A percentile compares a stretch with the other conserved stretches of the same genome.
phyloP scores from a whole-genome alignment of 2,329 filamentous ascomycete species.

The Pseudogymnoascus sp. region DNA sequence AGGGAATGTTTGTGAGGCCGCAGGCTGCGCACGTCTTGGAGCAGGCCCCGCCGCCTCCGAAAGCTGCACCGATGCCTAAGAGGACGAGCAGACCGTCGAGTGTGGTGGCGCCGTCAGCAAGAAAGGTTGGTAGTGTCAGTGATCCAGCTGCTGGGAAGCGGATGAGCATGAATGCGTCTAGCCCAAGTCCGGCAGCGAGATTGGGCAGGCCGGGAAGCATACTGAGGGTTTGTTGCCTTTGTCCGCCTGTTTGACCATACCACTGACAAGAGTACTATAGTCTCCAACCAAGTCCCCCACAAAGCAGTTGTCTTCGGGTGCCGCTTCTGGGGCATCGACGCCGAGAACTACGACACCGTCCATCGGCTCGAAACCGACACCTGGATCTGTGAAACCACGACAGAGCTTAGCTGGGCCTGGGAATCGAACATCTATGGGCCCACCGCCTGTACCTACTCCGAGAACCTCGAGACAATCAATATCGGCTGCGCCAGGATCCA shows the following conservation, averaged over 20 bases:
- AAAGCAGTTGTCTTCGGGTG: conserved; percentile 56
- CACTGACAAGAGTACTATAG: conserved; percentile 36
- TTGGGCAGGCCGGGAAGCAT: conserved; percentile 47
- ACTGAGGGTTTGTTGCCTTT: conserved; percentile 41
- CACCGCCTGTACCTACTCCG: conserved; percentile 38
- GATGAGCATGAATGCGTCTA: conserved; percentile 64
- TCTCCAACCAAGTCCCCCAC: conserved; percentile 74
- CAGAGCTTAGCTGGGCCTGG: conserved; percentile 38
- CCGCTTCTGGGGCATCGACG: conserved; percentile 46
- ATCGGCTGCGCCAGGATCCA: conserved; percentile 28
- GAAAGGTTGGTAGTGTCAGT: conserved; percentile 37
- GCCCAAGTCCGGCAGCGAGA: conserved; percentile 62
- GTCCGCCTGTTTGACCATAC: conserved; percentile 2
- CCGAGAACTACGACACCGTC: conserved; percentile 61
- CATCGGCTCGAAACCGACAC: conserved; percentile 39
- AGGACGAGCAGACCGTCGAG: conserved; percentile 40
- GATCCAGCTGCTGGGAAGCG: conserved; percentile 53
- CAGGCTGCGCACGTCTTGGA: conserved; percentile 56
- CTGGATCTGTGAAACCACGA: conserved; percentile 40
- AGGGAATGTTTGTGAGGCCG: conserved; percentile 79
- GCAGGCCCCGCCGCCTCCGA: conserved; percentile 36
- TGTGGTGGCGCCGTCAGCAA: conserved; percentile 24
- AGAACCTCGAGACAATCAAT: conserved; percentile 34
- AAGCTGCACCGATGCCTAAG: conserved; percentile 25
- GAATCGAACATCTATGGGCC: conserved; percentile 59